Conservation (phyloP, 2,329 filamentous ascomycete genomes). For the Diaporthe eres region DNA sequence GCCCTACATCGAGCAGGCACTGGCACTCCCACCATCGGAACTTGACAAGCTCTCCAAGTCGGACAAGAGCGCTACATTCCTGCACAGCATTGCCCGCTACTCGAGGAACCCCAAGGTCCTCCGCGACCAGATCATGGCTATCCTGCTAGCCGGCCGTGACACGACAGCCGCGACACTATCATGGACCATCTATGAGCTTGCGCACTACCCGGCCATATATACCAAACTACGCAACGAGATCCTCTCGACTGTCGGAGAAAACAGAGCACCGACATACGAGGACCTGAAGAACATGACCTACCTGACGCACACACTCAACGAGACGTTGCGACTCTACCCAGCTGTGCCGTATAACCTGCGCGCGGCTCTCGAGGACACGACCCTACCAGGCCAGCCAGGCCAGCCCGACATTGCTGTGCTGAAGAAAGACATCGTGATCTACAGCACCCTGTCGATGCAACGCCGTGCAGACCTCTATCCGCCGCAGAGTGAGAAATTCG, state of each 20-base stretch:
- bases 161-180: slow-evolving; percentile 64
- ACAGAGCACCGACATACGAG: slow-evolving; percentile 60
- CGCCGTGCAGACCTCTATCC: slow-evolving; percentile 49
- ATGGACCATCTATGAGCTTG: slow-evolving; percentile 56
- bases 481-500: slow-evolving; percentile 44
- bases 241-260: slow-evolving; percentile 47
- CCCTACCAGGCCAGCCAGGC: slow-evolving; percentile 44
- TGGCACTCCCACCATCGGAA: slow-evolving; percentile 74
- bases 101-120: slow-evolving; percentile 75
- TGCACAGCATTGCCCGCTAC: slow-evolving; percentile 81
- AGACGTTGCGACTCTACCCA: slow-evolving; percentile 48
- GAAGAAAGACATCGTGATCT: slow-evolving; percentile 46
- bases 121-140: slow-evolving; percentile 82
- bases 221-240: slow-evolving; percentile 55
- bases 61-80: slow-evolving; percentile 78
- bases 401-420: slow-evolving; percentile 46
- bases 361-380: slow-evolving; percentile 47
- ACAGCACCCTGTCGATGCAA: slow-evolving; percentile 49
- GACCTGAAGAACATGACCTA: slow-evolving; percentile 64
- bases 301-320: slow-evolving; percentile 62
- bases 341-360: slow-evolving; percentile 49
- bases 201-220: slow-evolving; percentile 54
- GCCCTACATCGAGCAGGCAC: slow-evolving; percentile 76
- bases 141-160: slow-evolving; percentile 80
- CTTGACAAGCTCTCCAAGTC: slow-evolving; percentile 78